Percentiles rank a stretch among this genome's conserved stretches.
These are phyloP conservation scores for Neoboletus magnificus DNA, from an alignment of 768 basidiomycete genomes.

Conservation along the genomic window DNA sequence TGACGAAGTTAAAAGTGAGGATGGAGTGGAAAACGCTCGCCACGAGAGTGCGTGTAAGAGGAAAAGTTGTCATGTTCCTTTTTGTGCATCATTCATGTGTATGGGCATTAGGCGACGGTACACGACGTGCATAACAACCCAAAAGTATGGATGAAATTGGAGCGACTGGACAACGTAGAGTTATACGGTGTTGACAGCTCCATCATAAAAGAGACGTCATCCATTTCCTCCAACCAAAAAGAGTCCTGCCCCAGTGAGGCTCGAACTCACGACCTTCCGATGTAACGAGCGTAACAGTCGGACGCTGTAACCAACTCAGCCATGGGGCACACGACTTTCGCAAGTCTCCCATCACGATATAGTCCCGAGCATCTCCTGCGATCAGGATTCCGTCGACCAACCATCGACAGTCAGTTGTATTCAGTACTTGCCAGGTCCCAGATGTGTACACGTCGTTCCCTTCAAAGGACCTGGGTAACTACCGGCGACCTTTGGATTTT, in stretches of 20 bases:
- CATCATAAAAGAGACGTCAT: no score
- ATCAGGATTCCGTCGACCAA: no score
- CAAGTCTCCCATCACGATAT: no score
- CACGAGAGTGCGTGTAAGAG: no score
- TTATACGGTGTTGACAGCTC: no score
- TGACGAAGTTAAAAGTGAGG: not conserved
- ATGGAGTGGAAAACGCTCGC: not conserved
- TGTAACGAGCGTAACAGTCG: constrained; percentile 56
- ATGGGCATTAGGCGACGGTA: no score
- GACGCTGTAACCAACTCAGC: constrained; percentile 79
- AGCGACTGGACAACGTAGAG: no score
- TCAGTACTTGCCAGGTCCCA: not conserved
- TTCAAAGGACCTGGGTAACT: constrained; percentile 3
- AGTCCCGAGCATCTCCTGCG: not conserved
- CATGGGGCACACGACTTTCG: constrained; percentile 50
- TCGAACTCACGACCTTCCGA: constrained; percentile 72
- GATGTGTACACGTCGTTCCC: not conserved
- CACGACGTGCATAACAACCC: no score
- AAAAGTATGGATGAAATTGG: no score
- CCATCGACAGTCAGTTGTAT: not conserved
- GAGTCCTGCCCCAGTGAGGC: constrained; percentile 56
- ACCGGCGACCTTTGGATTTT: constrained; percentile 49
- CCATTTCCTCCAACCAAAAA: no score
- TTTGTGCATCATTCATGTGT: no score
- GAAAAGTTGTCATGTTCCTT: no score